Evolutionary conservation across 805 yeast genomes (phyloP), one percentile per base, ranked within the genome.

Genomic region (Candida khao-thaluensis): DNA sequence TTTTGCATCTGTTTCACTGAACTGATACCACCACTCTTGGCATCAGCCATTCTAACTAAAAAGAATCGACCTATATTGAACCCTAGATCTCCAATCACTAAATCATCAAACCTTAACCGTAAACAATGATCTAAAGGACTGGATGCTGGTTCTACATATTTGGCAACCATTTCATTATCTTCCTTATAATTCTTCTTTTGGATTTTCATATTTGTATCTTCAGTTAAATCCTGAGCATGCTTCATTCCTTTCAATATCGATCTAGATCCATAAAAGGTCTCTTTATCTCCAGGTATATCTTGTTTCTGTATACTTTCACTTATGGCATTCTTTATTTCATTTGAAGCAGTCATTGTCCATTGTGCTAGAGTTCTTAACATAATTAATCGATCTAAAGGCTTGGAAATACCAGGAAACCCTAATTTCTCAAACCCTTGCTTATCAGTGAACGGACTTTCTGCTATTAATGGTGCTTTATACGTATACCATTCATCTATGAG

Each of bases 21-120:
- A 4, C 61, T 46, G n/a, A 67, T 41, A 2, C 71, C 71, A 1
- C 74, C 74, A 22, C 55, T 54, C 3, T 41, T 42, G 2, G 54
- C 52, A 28, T 59, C 60, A 0, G 68, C 63, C 64, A 64, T 64
- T 30, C 69, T 44, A 14, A 61, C 60, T 29, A 69, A 48, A 46
- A 56, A 65, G 37, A 69, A 68, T 27, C 74, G 46, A 12, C 74
- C 74, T 4, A 66, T 47, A 29, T 57, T 49, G 37, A 63, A 64
- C 1, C 74, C 74, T 26, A 57, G 44, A 47, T 69, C 74, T 5
- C 72, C 72, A 3, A 57, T 57, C 11, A 66, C 47, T 41, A 55
- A 49, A 37, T 68, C 71, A 28, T 62, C 56, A 7, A 69, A 33
- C 27, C 74, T 48, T 30, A 66, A 43, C 10, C 59, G 44, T 46